Conservation (phyloP, 1,139 yeast species). For the Protomyces arabidopsidicola region DNA sequence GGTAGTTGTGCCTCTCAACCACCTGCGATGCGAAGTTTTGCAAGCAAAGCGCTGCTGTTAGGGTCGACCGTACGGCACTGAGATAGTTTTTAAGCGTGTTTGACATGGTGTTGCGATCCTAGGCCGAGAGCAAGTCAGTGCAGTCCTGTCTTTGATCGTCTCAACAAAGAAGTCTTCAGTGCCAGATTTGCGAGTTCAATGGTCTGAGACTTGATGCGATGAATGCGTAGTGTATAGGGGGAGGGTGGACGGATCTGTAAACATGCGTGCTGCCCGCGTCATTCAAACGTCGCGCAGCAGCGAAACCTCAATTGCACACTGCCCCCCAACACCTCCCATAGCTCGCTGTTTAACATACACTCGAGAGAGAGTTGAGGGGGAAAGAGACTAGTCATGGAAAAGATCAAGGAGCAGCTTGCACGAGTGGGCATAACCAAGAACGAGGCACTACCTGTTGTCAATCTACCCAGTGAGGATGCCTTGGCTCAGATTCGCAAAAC, state of each 20-base stretch:
- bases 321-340: too few species aligned
- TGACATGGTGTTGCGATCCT: slow-evolving; percentile 27
- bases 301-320: too few species aligned
- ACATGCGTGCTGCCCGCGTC: too few species aligned
- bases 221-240: too few species aligned
- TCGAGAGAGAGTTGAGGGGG: too few species aligned
- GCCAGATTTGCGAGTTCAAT: too few species aligned
- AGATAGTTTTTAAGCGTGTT: slow-evolving; percentile 95
- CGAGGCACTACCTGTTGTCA: not conserved
- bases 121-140: not conserved
- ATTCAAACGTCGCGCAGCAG: too few species aligned
- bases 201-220: too few species aligned
- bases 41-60: slow-evolving; percentile 90
- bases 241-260: too few species aligned
- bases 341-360: not conserved
- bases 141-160: too few species aligned
- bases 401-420: not conserved
- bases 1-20: slow-evolving; percentile 95
- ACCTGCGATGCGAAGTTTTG: slow-evolving; percentile 93
- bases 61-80: slow-evolving; percentile 86
- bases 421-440: not conserved
- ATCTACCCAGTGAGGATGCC: slow-evolving; percentile 5
- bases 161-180: too few species aligned
- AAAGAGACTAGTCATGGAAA: not conserved
- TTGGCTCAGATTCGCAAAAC: slow-evolving; percentile 32